These are phyloP conservation scores for Claviceps citrina DNA, from an alignment of 2,329 filamentous ascomycete species.

Conservation along the genomic window DNA sequence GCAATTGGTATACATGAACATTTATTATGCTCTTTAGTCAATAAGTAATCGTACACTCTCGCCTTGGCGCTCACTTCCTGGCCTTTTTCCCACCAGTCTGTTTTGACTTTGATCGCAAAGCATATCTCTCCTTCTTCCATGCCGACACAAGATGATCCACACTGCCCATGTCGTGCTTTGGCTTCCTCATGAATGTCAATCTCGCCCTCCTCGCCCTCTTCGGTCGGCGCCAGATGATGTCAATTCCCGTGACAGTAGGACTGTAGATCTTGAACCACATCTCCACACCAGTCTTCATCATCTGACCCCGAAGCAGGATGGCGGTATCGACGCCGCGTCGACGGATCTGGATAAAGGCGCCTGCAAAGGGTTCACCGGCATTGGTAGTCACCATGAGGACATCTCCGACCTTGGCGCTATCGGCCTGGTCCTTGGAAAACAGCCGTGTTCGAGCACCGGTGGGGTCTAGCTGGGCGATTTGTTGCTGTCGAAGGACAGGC, in stretches of 20 bases:
- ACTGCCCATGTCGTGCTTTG: constrained; percentile 73
- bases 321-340: constrained; percentile 78
- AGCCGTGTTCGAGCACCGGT: constrained; percentile 67
- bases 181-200: constrained; percentile 80
- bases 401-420: constrained; percentile 72
- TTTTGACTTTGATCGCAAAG: constrained; percentile 21
- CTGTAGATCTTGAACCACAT: constrained; percentile 97
- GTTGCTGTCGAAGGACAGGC: constrained; percentile 46
- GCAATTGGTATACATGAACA: background rate
- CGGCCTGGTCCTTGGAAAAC: constrained; percentile 62
- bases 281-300: constrained; percentile 80
- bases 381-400: constrained; percentile 79
- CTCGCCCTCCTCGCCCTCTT: constrained; percentile 78
- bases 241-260: constrained; percentile 76
- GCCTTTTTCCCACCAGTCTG: constrained; percentile 13
- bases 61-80: constrained; percentile 8
- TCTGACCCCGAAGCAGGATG: constrained; percentile 69
- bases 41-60: constrained; percentile 18
- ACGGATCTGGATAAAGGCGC: constrained; percentile 76
- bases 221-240: constrained; percentile 74
- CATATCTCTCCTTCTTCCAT: constrained; percentile 31
- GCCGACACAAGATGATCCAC: constrained; percentile 61
- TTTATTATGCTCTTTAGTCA: background rate
- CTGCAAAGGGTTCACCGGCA: constrained; percentile 71
- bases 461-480: constrained; percentile 66